A percentile compares a stretch with the other conserved stretches of the same genome.
Conservation (phyloP, 2,329 filamentous ascomycete genomes). For the Westerdykella sp. region DNA sequence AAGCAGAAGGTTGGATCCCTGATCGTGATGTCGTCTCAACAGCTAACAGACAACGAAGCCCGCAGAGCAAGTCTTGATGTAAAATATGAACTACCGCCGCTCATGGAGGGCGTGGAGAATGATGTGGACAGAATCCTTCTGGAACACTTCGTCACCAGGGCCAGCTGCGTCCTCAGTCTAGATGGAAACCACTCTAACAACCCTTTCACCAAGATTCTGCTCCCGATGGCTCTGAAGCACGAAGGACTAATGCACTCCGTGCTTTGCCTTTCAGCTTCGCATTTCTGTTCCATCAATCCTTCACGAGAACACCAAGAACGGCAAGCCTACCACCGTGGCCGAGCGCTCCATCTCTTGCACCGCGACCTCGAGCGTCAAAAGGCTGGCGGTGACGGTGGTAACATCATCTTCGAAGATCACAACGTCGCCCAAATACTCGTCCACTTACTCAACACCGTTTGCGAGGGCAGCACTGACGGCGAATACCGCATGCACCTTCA, state of each 20-base stretch:
- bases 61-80: slow-evolving; percentile 30
- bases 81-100: slow-evolving; percentile 47
- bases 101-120: slow-evolving; percentile 78
- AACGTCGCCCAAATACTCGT: slow-evolving; percentile 56
- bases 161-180: slow-evolving; percentile 75
- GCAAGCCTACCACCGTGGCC: slow-evolving; percentile 38
- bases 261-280: slow-evolving; percentile 73
- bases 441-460: slow-evolving; percentile 56
- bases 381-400: slow-evolving; percentile 28
- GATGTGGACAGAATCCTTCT: slow-evolving; percentile 73
- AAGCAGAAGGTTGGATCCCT: slow-evolving; percentile 52
- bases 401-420: slow-evolving; percentile 46
- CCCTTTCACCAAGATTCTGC: slow-evolving; percentile 76
- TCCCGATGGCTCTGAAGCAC: slow-evolving; percentile 75
- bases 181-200: slow-evolving; percentile 70
- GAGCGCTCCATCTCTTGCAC: slow-evolving; percentile 47
- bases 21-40: slow-evolving; percentile 1
- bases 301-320: slow-evolving; percentile 48
- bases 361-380: slow-evolving; percentile 36
- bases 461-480: slow-evolving; percentile 55
- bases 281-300: slow-evolving; percentile 52
- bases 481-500: slow-evolving; percentile 75
- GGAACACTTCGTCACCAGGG: slow-evolving; percentile 72
- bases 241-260: slow-evolving; percentile 86
- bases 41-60: slow-evolving; percentile 22